Evolutionary conservation across 306 rosid genomes (phyloP), one percentile per base, ranked within the genome.

Genomic region (Ziziphus jujuba): DNA sequence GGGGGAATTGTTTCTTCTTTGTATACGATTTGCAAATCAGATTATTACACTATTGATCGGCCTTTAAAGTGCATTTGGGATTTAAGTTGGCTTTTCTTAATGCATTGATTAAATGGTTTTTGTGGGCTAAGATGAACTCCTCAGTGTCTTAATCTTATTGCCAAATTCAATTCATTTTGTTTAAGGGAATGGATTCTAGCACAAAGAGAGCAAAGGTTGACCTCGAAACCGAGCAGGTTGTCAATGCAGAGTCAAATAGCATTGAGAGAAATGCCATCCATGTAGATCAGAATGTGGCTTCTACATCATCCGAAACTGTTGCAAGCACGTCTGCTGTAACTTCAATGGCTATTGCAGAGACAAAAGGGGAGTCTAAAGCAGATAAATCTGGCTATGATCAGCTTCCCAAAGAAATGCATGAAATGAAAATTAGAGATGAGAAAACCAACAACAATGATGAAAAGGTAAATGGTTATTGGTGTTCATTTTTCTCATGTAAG

Each of bases 381-480:
- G 91, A 81, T 71, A 86, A 79, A 71, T 52, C 87, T 25, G 70
- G 88, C 77, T 61, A 35, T 52, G 87, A 88, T 64, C 85, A 87
- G 51, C 96, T 87, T 60, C 96, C 93, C 7, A 86, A 77, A 54
- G 96, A 87, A 76, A 66, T 87, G 79, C 76, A 74, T 59, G 85
- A 83, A 54, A 87, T 88, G 96, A 87, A 72, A 85, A 91, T 91
- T 52, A 80, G 73, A 78, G 93, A 91, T 38, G 92, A 88, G 71
- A 91, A 79, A 61, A 60, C 65, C 59, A 82, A 71, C 61, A 69
- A 62, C 65, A 78, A 74, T 52, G 85, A 79, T 40, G 96, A 82
- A 21, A 91, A 88, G 92, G 97, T 91, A 69, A 28, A 0, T 65
- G 56, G 62, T 64, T 31, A 33, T 59, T 56, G 25, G 17, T 47